Base-by-base conservation (phyloP, 139 green algal species). In the Picochlorum sp. region DNA sequence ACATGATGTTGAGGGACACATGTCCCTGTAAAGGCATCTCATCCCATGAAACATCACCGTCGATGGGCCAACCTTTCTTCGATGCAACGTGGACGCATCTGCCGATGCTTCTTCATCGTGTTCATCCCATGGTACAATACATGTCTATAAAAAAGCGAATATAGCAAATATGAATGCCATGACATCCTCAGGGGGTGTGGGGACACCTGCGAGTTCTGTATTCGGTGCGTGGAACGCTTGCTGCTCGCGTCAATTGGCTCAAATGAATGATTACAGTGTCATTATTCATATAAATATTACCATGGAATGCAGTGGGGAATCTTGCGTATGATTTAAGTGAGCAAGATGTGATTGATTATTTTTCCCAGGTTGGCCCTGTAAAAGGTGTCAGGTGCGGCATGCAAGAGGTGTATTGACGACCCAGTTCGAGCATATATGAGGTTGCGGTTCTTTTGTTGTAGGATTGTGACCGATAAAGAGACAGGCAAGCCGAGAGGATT, bases 401-500 rank as follows among this genome's bases (percentile, higher is more conserved):
- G 18, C 16, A 49, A 21, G 14, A 62, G 21, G 21, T 18, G 18
- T 10, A 21, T 11, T 13, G 5, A 20, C 58, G 58, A 28, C 55
- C 18, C 18, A 24, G 4, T 49, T 63, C 24, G 47, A 24, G 18
- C 45, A 57, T n/a, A 16, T 26, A 23, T 52, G 20, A 18, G 20
- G 8, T 58, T 26, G 3, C 7, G 13, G 1, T 31, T 57, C 18
- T 65, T 15, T n/a, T 26, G 18, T 20, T 55, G 56, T 79, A 95
- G 91, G 67, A 63, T 98, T 37, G 86, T 97, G n/a, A 84, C 66
- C 2, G 92, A 98, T 34, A 76, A 85, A 5, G 92, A 98, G 13
- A 96, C 90, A 1, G 92, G 92, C 20, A 95, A 90, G 68, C 79
- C 83, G 2, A 95, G 96, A 31, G 92, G 92, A 16, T 98, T 92